Conservation (phyloP, 2,329 filamentous ascomycete genomes). For the Fusarium sp. region DNA sequence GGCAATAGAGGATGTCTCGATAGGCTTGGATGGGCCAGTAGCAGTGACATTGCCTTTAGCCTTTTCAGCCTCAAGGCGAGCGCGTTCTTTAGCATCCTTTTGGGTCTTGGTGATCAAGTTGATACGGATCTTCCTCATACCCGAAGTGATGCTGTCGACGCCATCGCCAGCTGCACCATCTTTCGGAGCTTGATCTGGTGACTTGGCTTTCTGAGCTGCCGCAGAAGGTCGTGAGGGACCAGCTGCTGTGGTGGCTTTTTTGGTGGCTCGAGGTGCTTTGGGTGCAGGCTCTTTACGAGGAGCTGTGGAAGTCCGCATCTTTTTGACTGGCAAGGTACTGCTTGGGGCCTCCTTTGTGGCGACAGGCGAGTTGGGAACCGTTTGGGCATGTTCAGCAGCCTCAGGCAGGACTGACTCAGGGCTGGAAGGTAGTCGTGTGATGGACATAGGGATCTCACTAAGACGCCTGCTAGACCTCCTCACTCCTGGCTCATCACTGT, state of each 20-base stretch:
- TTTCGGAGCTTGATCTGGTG: constrained; percentile 22
- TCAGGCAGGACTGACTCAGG: constrained; percentile 17
- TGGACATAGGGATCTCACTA: constrained; percentile 60
- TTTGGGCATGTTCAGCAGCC: constrained; percentile 39
- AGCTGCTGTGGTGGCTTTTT: constrained; percentile 50
- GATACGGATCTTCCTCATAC: constrained; percentile 73
- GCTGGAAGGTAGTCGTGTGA: constrained; percentile 26
- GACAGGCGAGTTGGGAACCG: constrained; percentile 56
- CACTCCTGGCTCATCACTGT: constrained; percentile 41
- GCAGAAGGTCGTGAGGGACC: constrained; percentile 27
- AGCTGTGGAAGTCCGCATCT: constrained; percentile 64
- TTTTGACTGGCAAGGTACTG: constrained; percentile 66
- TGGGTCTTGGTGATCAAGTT: constrained; percentile 70
- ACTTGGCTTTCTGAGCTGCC: constrained; percentile 25
- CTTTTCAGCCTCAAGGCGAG: constrained; percentile 44
- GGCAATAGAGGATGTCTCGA: neutral
- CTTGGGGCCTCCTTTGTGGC: constrained; percentile 55
- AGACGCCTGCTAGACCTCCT: constrained; percentile 60
- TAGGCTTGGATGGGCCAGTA: neutral
- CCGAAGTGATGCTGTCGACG: constrained; percentile 66
- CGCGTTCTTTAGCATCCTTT: constrained; percentile 63
- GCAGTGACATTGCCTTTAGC: constrained; percentile 10
- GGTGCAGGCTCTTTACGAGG: constrained; percentile 57
- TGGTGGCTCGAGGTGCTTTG: constrained; percentile 51
- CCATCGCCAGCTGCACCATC: constrained; percentile 51